phyloP scores from a whole-genome alignment of 257 asterid species.

The Solanum virginianum region DNA sequence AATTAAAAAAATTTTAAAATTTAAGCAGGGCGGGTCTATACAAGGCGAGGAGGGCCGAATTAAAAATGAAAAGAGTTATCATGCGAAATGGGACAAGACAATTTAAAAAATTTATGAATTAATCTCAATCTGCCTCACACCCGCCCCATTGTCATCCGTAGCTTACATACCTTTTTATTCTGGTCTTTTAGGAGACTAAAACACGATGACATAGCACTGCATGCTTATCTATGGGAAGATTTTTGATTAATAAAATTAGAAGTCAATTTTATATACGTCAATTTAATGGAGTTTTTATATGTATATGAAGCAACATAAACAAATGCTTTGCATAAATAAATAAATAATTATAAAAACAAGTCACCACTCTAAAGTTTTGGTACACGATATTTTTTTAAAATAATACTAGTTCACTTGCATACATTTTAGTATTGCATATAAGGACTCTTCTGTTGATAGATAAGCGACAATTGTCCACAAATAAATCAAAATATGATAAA shows the following conservation, averaged over 20 bases:
- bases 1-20: no score
- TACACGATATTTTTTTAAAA: neutral
- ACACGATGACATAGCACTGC: neutral
- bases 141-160: no score
- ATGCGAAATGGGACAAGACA: no score
- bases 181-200: neutral
- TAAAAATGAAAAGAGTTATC: no score
- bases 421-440: neutral
- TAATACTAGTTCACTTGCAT: neutral
- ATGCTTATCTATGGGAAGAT: neutral
- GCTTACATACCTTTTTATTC: neutral
- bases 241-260: neutral
- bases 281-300: neutral
- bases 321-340: neutral
- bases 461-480: no score
- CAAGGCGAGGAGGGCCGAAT: no score
- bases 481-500: no score
- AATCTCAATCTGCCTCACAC: no score
- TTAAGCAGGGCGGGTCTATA: no score
- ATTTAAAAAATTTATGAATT: no score
- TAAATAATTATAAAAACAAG: neutral
- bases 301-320: neutral
- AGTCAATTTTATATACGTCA: neutral
- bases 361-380: neutral
- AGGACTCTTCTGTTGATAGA: no score